Evolutionary conservation across 1,284 basidiomycete genomes (phyloP).

Genomic region (Ceratobasidium sp.): DNA sequence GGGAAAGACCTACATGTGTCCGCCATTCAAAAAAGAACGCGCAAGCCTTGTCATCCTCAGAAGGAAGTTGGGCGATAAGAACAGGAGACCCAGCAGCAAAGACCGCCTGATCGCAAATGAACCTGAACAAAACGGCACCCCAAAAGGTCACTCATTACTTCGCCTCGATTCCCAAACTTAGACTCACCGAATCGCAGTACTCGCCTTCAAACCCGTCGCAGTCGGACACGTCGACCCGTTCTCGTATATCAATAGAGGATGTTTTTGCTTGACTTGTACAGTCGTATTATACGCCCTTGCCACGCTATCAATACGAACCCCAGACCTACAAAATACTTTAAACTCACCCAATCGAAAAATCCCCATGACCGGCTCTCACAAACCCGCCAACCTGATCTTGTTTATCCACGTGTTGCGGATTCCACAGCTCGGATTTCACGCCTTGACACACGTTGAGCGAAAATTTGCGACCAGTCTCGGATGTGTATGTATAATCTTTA

Average conservation of each 20-base stretch:
- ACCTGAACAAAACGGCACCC: slow-evolving; percentile 66
- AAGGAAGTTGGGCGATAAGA: slow-evolving; percentile 71
- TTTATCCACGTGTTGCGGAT: slow-evolving; percentile 65
- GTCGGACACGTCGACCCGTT: slow-evolving; percentile 71
- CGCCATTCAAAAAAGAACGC: slow-evolving; percentile 79
- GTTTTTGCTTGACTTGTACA: slow-evolving; percentile 64
- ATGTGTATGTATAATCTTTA: slow-evolving; percentile 70
- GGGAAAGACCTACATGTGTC: slow-evolving; percentile 66
- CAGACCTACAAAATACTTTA: background rate
- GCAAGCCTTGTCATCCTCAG: slow-evolving; percentile 71
- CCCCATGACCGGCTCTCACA: slow-evolving; percentile 69
- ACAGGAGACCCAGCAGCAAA: slow-evolving; percentile 65
- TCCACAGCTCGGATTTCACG: slow-evolving; percentile 69
- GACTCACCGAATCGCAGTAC: slow-evolving; percentile 72
- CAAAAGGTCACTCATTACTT: slow-evolving; percentile 52
- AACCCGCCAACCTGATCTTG: slow-evolving; percentile 70
- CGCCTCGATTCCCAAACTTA: slow-evolving; percentile 52
- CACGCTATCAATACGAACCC: background rate
- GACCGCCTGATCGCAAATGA: slow-evolving; percentile 71
- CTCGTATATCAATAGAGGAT: slow-evolving; percentile 65
- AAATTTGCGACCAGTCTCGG: slow-evolving; percentile 62
- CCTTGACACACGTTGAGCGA: slow-evolving; percentile 73
- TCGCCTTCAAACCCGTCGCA: slow-evolving; percentile 64
- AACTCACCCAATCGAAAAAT: slow-evolving; percentile 72
- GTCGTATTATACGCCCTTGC: slow-evolving; percentile 72